Percentiles rank a stretch among this genome's conserved stretches.
Conservation (phyloP, 2,329 filamentous ascomycete species). For the Achaetomium macrosporum region DNA sequence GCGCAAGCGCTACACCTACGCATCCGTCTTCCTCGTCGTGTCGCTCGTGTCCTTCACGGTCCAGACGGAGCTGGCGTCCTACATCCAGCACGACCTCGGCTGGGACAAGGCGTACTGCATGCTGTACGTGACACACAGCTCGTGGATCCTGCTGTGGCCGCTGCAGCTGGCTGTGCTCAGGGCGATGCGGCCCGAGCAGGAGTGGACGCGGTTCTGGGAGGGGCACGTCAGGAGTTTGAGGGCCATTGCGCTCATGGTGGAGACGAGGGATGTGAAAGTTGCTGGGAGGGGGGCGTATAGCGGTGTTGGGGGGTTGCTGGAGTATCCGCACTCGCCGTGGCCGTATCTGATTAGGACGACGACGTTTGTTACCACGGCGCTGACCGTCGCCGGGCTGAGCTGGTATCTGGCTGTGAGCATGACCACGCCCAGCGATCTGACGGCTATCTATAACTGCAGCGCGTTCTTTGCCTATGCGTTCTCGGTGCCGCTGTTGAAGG, state of each 20-base stretch:
- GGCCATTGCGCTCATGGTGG: conserved; percentile 71
- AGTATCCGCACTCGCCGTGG: conserved; percentile 33
- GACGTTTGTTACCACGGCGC: conserved; percentile 71
- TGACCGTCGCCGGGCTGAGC: conserved; percentile 84
- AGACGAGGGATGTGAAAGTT: conserved; percentile 63
- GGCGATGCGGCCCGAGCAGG: conserved; percentile 67
- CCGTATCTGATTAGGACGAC: conserved; percentile 76
- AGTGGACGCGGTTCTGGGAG: conserved; percentile 84
- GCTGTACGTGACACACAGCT: conserved; percentile 95
- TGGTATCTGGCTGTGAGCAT: conserved; percentile 95
- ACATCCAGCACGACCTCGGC: conserved; percentile 84
- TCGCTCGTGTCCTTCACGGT: conserved; percentile 84
- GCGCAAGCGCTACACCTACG: conserved; percentile 78
- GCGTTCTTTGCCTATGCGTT: conserved; percentile 99
- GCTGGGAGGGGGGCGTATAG: neutral
- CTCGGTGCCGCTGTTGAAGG: conserved; percentile 80
- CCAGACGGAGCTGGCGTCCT: conserved; percentile 91
- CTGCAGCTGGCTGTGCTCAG: conserved; percentile 74
- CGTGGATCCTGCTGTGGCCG: conserved; percentile 87
- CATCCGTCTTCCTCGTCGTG: conserved; percentile 73
- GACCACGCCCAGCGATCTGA: conserved; percentile 89
- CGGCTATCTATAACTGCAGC: conserved; percentile 98
- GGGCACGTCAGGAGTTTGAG: conserved; percentile 46
- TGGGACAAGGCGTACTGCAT: conserved; percentile 99
- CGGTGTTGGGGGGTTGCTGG: neutral